Percentiles rank a stretch among this genome's conserved stretches.
phyloP scores from a whole-genome alignment of 805 yeast genomes.

The Cyberlindnera amylophila region DNA sequence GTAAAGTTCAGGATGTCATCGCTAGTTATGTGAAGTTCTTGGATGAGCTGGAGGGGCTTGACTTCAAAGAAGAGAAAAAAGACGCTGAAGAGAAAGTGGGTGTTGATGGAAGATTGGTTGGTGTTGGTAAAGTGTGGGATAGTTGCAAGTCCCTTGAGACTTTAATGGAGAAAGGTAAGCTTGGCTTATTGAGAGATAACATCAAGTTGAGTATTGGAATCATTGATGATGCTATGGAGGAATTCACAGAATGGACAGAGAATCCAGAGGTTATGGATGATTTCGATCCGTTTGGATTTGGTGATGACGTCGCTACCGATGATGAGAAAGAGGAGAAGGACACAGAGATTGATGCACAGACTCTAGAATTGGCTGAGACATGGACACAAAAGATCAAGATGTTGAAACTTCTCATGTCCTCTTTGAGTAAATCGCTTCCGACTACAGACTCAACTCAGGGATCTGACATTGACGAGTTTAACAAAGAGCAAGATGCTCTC shows the following conservation, averaged over 20 bases:
- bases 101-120: conserved; percentile 42
- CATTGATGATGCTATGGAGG: conserved; percentile 61
- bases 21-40: conserved; percentile 19
- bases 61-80: conserved; percentile 18
- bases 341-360: conserved; percentile 31
- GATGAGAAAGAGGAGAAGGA: conserved; percentile 26
- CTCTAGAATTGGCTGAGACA: conserved; percentile 37
- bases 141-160: conserved; percentile 47
- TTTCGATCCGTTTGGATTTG: conserved; percentile 52
- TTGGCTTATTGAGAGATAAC: conserved; percentile 47
- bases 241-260: conserved; percentile 65
- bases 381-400: conserved; percentile 56
- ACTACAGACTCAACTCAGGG: conserved; percentile 35
- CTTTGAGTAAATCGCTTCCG: conserved; percentile 58
- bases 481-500: conserved; percentile 38
- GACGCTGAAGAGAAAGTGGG: conserved; percentile 28
- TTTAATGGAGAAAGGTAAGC: conserved; percentile 44
- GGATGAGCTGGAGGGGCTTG: conserved; percentile 23
- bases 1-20: conserved; percentile 16
- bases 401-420: conserved; percentile 52
- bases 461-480: conserved; percentile 43
- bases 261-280: conserved; percentile 47
- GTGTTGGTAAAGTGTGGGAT: conserved; percentile 73
- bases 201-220: conserved; percentile 42
- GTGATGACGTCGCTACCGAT: conserved; percentile 30